phyloP scores from a whole-genome alignment of 768 basidiomycete genomes.

The Lentinula guzmanii region DNA sequence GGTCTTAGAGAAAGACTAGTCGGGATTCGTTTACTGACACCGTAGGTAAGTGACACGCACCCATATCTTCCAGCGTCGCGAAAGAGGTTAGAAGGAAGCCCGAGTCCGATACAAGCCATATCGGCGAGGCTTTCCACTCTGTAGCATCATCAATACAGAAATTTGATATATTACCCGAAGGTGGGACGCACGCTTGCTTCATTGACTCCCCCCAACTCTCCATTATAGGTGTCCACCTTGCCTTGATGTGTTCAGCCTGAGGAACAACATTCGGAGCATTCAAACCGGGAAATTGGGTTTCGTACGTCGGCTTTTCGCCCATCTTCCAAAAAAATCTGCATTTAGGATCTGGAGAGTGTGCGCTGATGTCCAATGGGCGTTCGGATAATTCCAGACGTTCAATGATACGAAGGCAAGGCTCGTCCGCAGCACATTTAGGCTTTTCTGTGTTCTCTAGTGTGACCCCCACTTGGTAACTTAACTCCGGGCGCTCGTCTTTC shows the following conservation, averaged over 20 bases:
- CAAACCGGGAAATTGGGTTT: slow-evolving; percentile 69
- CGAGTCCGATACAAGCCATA: slow-evolving; percentile 84
- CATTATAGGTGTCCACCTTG: slow-evolving; percentile 69
- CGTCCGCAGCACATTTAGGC: slow-evolving; percentile 77
- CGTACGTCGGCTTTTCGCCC: slow-evolving; percentile 67
- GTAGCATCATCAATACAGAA: slow-evolving; percentile 6
- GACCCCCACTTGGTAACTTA: slow-evolving; percentile 89
- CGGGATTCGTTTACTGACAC: not conserved
- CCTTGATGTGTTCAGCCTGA: slow-evolving; percentile 44
- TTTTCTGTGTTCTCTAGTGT: slow-evolving; percentile 97
- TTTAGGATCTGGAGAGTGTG: slow-evolving; percentile 85
- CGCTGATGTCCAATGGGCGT: slow-evolving; percentile 78
- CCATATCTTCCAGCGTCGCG: slow-evolving; percentile 81
- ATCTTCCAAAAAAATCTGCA: slow-evolving; percentile 93
- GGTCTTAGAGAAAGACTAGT: slow-evolving; percentile 35
- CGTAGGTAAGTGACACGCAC: slow-evolving; percentile 29
- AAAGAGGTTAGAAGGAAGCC: slow-evolving; percentile 63
- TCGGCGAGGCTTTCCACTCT: slow-evolving; percentile 85
- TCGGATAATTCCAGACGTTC: slow-evolving; percentile 68
- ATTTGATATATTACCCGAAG: not conserved
- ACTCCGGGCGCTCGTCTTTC: slow-evolving; percentile 78
- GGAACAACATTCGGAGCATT: slow-evolving; percentile 85
- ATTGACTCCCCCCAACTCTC: slow-evolving; percentile 84
- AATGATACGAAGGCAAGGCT: slow-evolving; percentile 79
- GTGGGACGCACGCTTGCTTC: slow-evolving; percentile 69